phyloP scores from a whole-genome alignment of 2,329 filamentous ascomycete genomes.

The Aspergillus latus region DNA sequence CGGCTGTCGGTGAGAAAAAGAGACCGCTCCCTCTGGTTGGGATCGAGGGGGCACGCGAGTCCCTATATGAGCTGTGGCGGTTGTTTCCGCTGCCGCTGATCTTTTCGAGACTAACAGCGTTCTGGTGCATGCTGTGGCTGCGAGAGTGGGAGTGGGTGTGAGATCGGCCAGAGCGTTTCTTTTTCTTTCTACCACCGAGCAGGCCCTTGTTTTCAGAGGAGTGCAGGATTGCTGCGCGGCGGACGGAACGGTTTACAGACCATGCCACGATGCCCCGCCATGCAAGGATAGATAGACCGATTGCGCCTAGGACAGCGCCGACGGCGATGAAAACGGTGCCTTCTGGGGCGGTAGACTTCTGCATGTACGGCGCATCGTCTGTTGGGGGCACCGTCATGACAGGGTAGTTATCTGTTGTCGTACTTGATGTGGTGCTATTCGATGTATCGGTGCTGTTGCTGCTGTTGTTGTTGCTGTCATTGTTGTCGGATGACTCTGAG shows the following conservation, averaged over 20 bases:
- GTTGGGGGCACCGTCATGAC: slow-evolving; percentile 78
- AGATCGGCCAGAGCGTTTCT: slow-evolving; percentile 35
- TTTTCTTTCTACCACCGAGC: slow-evolving; percentile 45
- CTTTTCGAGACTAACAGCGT: slow-evolving; percentile 11
- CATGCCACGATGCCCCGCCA: slow-evolving; percentile 89
- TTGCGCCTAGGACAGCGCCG: slow-evolving; percentile 79
- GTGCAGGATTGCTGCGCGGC: slow-evolving; percentile 76
- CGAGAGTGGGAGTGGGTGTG: slow-evolving; percentile 26
- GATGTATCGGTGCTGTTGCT: slow-evolving; percentile 23
- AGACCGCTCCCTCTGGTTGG: slow-evolving; percentile 67
- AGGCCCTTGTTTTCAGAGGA: slow-evolving; percentile 70
- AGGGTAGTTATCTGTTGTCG: slow-evolving; percentile 54
- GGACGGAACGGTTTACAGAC: slow-evolving; percentile 87
- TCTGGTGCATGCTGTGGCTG: slow-evolving; percentile 36
- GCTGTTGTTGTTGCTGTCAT: slow-evolving; percentile 11
- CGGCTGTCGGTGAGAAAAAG: slow-evolving; percentile 91
- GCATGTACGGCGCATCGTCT: slow-evolving; percentile 84
- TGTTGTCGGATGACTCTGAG: not conserved
- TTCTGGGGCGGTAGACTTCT: slow-evolving; percentile 78
- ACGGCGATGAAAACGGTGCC: slow-evolving; percentile 97
- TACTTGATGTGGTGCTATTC: slow-evolving; percentile 18
- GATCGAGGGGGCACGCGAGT: slow-evolving; percentile 26
- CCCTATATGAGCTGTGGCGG: slow-evolving; percentile 11
- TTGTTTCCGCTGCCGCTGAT: slow-evolving; percentile 1
- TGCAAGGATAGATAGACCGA: slow-evolving; percentile 75